A percentile compares a stretch with the other conserved stretches of the same genome.
phyloP scores from a whole-genome alignment of 2,329 filamentous ascomycete species.

The Pseudocercospora cruenta region DNA sequence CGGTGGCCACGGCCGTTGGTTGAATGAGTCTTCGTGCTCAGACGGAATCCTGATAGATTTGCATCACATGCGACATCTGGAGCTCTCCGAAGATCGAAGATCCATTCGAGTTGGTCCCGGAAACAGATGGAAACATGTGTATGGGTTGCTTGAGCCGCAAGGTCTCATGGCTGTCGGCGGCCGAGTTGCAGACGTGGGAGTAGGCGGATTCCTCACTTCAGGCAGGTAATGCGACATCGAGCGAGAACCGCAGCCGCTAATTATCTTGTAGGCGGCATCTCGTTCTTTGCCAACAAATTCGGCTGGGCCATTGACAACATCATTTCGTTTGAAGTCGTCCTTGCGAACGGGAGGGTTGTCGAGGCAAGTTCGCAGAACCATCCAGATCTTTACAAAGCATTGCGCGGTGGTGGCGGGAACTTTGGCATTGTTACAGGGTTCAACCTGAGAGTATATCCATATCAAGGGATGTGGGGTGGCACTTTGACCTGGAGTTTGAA shows the following conservation, averaged over 20 bases:
- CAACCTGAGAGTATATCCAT: not conserved
- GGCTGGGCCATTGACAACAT: slow-evolving; percentile 6
- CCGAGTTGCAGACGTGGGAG: not conserved
- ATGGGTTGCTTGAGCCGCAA: not conserved
- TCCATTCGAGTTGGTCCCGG: not conserved
- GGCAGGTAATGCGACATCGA: not conserved
- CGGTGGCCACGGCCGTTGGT: too few species aligned
- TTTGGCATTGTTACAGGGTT: not conserved
- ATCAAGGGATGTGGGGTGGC: not conserved
- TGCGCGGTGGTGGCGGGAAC: not conserved
- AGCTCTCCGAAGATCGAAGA: not conserved
- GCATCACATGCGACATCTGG: too few species aligned
- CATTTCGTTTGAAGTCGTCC: not conserved
- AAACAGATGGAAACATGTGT: not conserved
- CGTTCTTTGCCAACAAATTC: not conserved
- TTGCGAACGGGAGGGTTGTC: not conserved
- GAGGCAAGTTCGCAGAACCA: not conserved
- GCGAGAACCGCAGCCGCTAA: not conserved
- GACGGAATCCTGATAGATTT: too few species aligned
- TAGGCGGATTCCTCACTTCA: not conserved
- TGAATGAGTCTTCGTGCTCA: too few species aligned
- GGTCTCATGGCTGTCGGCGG: not conserved
- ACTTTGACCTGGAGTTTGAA: not conserved
- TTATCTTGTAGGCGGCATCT: not conserved
- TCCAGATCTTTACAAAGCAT: not conserved